These are phyloP conservation scores for Phoenix dactylifera DNA, from an alignment of 176 grass and related monocot species.

Conservation along the genomic window DNA sequence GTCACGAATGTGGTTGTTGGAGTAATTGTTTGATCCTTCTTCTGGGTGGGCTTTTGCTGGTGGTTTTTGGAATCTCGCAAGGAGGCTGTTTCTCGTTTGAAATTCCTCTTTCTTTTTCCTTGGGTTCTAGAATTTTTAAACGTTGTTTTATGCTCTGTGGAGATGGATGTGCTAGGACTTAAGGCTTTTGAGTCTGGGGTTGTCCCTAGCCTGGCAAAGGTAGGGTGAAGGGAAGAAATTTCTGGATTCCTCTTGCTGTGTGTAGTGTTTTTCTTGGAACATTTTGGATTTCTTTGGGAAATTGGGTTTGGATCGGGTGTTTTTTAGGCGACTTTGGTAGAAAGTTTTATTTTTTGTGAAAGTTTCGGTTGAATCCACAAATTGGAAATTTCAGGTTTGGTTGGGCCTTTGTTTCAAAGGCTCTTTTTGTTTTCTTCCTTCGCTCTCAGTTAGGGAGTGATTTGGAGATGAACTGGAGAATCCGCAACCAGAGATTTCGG, in stretches of 20 bases:
- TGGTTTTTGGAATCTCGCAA: neutral
- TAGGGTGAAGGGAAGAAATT: neutral
- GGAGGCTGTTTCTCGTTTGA: neutral
- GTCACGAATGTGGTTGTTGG: neutral
- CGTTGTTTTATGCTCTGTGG: neutral
- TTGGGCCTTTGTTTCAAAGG: neutral
- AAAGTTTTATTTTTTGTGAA: too few relatives aligned
- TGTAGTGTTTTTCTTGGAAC: neutral
- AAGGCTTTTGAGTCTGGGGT: neutral
- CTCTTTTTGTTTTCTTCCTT: too few relatives aligned
- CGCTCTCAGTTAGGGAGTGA: too few relatives aligned
- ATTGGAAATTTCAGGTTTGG: neutral
- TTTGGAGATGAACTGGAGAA: neutral
- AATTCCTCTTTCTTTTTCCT: neutral
- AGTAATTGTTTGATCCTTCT: neutral
- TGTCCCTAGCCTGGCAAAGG: constrained; percentile 7
- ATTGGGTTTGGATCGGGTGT: neutral
- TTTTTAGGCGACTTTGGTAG: neutral
- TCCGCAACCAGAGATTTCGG: neutral
- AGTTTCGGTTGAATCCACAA: neutral
- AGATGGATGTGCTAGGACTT: neutral
- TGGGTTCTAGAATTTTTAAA: neutral
- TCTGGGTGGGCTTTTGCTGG: neutral
- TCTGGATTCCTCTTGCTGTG: neutral
- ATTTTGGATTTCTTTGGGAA: neutral